These are phyloP conservation scores for Sporothrix brunneoviolacea DNA, from an alignment of 2,329 filamentous ascomycete genomes.

Conservation along the genomic window DNA sequence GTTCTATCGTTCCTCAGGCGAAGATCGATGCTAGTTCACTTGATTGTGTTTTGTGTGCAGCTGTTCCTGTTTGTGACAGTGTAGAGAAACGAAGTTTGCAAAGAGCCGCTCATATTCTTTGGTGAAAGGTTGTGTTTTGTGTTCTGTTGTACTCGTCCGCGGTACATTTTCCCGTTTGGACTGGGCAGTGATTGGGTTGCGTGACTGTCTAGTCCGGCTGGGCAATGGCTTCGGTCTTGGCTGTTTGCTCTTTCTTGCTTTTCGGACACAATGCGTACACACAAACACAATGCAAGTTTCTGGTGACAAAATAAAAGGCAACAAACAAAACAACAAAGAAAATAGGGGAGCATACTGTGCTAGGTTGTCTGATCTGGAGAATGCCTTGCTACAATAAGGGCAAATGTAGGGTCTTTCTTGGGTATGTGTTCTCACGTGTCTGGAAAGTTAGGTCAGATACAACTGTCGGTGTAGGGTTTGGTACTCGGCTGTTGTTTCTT, in stretches of 20 bases:
- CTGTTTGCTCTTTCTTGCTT: conserved; percentile 19
- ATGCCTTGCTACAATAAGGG: conserved; percentile 96
- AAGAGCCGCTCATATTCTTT: conserved; percentile 6
- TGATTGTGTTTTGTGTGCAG: conserved; percentile 21
- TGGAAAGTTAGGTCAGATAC: conserved; percentile 50
- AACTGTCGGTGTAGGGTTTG: conserved; percentile 28
- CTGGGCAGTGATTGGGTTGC: not conserved
- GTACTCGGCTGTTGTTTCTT: not conserved
- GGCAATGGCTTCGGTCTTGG: not conserved
- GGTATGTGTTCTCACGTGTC: conserved; percentile 98
- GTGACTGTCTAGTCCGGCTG: not conserved
- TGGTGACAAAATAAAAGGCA: conserved; percentile 27
- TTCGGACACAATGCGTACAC: conserved; percentile 30
- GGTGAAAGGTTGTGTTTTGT: conserved; percentile 21
- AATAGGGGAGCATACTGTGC: conserved; percentile 69
- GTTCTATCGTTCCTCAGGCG: conserved; percentile 22
- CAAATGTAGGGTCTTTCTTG: conserved; percentile 98
- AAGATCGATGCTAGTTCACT: conserved; percentile 5
- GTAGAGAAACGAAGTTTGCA: not conserved
- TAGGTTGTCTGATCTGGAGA: conserved; percentile 97
- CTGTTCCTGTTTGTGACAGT: not conserved
- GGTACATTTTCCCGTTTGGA: too few relatives aligned
- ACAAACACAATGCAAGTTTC: conserved; percentile 24
- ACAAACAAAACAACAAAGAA: conserved; percentile 29
- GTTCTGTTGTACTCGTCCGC: conserved; percentile 23